Percentiles rank a stretch among this genome's conserved stretches.
Conservation (phyloP, 148 eudicot genomes). For the Pouteria glomerata region DNA sequence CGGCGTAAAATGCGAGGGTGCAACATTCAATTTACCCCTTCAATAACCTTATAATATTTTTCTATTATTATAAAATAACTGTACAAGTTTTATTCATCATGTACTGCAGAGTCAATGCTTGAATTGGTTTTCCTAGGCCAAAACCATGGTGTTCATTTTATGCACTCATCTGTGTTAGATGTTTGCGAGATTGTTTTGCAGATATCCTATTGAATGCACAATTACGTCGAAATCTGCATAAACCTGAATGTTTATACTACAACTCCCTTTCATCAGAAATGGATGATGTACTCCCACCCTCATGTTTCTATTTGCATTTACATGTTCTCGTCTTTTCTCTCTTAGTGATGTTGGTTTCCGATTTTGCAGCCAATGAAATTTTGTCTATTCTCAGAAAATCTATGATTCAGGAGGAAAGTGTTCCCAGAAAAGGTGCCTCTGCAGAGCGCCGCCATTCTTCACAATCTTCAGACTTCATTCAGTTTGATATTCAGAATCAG, state of each 20-base stretch:
- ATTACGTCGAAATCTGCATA: not conserved
- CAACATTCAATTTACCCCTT: no score
- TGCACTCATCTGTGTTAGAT: not conserved
- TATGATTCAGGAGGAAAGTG: constrained; percentile 16
- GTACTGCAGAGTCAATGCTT: not conserved
- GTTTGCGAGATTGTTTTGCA: not conserved
- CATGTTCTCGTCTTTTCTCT: not conserved
- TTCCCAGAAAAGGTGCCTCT: constrained; percentile 15
- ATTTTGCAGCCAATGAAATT: constrained; percentile 60
- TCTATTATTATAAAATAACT: not conserved
- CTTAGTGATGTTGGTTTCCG: not conserved
- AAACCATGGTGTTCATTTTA: not conserved
- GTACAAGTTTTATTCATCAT: not conserved
- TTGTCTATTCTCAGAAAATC: constrained; percentile 64
- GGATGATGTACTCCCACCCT: not conserved
- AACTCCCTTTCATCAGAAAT: not conserved
- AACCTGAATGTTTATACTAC: not conserved
- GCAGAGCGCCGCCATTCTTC: constrained; percentile 22
- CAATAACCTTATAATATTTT: not conserved
- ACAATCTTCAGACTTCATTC: constrained; percentile 28
- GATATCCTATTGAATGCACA: not conserved
- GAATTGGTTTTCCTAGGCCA: not conserved
- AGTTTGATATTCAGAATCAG: constrained; percentile 23
- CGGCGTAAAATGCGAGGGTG: no score
- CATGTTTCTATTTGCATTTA: not conserved